phyloP scores from a whole-genome alignment of 192 early-diverging fungal genomes.

The Irineochytrium annulatum region DNA sequence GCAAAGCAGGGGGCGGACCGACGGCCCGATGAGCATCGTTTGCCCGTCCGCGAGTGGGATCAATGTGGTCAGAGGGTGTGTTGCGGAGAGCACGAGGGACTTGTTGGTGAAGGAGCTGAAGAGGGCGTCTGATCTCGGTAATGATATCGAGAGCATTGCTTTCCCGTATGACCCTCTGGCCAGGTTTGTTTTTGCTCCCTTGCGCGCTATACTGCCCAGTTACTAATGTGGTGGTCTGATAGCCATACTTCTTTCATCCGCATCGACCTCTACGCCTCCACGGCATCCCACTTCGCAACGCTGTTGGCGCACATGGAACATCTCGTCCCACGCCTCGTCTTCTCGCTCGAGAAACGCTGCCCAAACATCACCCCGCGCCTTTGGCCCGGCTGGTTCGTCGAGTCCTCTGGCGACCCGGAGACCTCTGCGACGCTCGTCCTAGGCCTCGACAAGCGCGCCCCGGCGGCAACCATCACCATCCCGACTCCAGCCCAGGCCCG shows the following conservation, averaged over 20 bases:
- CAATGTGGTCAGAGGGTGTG: too few species aligned
- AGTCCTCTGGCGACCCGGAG: conserved; percentile 5
- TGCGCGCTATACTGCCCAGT: too few species aligned
- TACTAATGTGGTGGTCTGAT: too few species aligned
- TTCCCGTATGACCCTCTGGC: too few species aligned
- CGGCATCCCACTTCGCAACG: neutral
- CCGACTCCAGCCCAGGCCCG: neutral
- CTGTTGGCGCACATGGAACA: conserved; percentile 3
- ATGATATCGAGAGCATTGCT: neutral
- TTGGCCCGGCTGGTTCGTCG: conserved; percentile 1
- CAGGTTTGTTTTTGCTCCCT: too few species aligned
- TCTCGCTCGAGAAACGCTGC: conserved; percentile 1
- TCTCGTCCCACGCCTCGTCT: neutral
- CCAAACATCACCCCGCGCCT: conserved; percentile 5
- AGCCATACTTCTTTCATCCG: conserved; percentile 2
- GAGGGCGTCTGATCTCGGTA: neutral
- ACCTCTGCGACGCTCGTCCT: conserved; percentile 3
- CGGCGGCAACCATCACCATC: neutral
- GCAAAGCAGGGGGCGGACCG: too few species aligned
- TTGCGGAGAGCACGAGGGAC: neutral
- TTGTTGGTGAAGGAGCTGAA: conserved; percentile 6
- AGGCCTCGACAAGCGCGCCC: neutral
- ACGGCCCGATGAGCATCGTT: too few species aligned
- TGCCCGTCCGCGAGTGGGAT: too few species aligned
- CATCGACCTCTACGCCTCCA: conserved; percentile 7